These are phyloP conservation scores for Micractinium conductrix DNA, from an alignment of 139 green algal species.

Conservation along the genomic window DNA sequence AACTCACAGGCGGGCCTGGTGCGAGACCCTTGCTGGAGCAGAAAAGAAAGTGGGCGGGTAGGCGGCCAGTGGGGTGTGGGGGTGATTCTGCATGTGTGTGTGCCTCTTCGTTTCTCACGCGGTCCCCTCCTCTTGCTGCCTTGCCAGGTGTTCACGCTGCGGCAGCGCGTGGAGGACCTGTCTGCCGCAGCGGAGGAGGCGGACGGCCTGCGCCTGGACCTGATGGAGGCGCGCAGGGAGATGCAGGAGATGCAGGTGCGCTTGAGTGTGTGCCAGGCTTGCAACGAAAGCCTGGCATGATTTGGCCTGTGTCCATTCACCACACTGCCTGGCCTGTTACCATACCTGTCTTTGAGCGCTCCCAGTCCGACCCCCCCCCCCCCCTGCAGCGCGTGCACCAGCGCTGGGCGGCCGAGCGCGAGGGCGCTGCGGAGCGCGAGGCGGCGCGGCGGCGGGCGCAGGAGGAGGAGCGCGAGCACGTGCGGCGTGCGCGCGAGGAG, in stretches of 20 bases:
- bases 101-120: background rate
- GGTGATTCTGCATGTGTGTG: background rate
- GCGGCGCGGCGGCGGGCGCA: background rate
- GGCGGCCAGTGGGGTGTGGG: no score
- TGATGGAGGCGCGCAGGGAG: conserved; percentile 16
- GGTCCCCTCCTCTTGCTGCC: background rate
- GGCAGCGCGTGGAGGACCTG: conserved; percentile 16
- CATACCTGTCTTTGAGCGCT: no score
- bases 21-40: no score
- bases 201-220: background rate
- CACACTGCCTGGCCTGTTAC: no score
- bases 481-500: background rate
- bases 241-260: background rate
- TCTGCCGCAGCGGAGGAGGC: background rate
- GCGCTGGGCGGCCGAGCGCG: background rate
- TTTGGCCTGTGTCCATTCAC: no score
- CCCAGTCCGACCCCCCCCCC: no score
- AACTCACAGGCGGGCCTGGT: no score
- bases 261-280: no score
- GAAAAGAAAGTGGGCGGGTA: no score
- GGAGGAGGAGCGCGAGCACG: background rate
- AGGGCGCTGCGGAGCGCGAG: background rate
- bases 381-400: background rate
- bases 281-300: no score
- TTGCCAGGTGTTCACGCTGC: conserved; percentile 23